Base-by-base conservation (phyloP, 345 rosid genomes). In the Brassica carinata region DNA sequence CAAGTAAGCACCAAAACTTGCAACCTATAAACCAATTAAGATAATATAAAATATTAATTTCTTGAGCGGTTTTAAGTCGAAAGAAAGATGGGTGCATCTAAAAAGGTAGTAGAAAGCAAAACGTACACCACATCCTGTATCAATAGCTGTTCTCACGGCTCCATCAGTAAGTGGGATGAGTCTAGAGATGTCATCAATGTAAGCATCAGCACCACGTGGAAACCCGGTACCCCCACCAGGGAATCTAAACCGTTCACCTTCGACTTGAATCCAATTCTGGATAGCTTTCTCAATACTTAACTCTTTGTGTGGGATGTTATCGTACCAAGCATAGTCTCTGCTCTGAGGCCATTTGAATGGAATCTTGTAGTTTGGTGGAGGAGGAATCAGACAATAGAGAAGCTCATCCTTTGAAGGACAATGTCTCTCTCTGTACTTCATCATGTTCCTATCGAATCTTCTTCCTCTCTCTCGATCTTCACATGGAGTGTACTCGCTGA, bases 151-250 rank as follows among this genome's bases (percentile, higher is more conserved):
- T 84, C 97, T 89, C 75, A 95, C 86, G 67, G 81, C 74, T 68
- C 99, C 98, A 77, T 75, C 81, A 14, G 86, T 85, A 64, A 95
- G 94, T 64, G 98, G 94, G 76, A 95, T 87, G 67, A 93, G 93
- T 74, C 85, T 71, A 68, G 81, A 79, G 70, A 95, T 89, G 62
- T 93, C 92, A 76, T 95, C 97, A 7, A 95, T 95, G 76, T 95
- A 95, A 27, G 93, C 93, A 80, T 93, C 99, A 63, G 99, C 99
- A 57, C 99, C 98, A 68, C 87, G 91, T 2, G 98, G 94, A 74
- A 95, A 95, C 87, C 87, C 87, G 58, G 99, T 95, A 40, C 99
- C 99, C 64, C 99, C 99, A 33, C 99, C 99, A 2, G 99, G 97
- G 90, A 95, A 95, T 83, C 84, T 85, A 73, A 95, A 91, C 17